A percentile compares a stretch with the other conserved stretches of the same genome.
Conservation (phyloP, 1,139 yeast species). For the Yamadazyma songkhlaensis region DNA sequence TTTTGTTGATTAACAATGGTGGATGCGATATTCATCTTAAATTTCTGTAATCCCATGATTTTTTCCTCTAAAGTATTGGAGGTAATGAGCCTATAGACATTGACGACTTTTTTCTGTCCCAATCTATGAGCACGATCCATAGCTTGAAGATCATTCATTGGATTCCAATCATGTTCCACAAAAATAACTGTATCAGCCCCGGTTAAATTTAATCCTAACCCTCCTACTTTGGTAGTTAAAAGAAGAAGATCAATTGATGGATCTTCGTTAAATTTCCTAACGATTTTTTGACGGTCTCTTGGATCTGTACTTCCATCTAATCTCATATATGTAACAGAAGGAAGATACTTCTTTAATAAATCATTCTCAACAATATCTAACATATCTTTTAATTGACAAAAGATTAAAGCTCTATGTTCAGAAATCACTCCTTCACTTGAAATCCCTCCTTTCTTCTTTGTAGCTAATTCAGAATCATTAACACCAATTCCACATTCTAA, state of each 20-base stretch:
- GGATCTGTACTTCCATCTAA: slow-evolving; percentile 95
- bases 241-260: slow-evolving; percentile 94
- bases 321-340: slow-evolving; percentile 91
- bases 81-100: slow-evolving; percentile 90
- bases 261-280: slow-evolving; percentile 88
- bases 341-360: slow-evolving; percentile 77
- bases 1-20: slow-evolving; percentile 96
- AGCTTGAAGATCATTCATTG: slow-evolving; percentile 98
- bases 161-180: slow-evolving; percentile 99
- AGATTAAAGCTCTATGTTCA: slow-evolving; percentile 92
- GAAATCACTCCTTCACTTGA: slow-evolving; percentile 75
- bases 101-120: slow-evolving; percentile 96
- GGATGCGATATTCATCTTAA: slow-evolving; percentile 96
- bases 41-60: slow-evolving; percentile 97
- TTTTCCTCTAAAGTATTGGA: slow-evolving; percentile 93
- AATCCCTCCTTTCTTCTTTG: slow-evolving; percentile 28
- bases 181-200: slow-evolving; percentile 99
- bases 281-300: slow-evolving; percentile 86
- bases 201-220: slow-evolving; percentile 91
- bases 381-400: slow-evolving; percentile 98
- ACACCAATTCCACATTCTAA: slow-evolving; percentile 94
- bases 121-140: slow-evolving; percentile 99
- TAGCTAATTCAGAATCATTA: slow-evolving; percentile 41
- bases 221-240: slow-evolving; percentile 96
- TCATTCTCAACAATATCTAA: slow-evolving; percentile 94